These are phyloP conservation scores for Eimeria necatrix DNA, from an alignment of 169 alveolate genomes.

Conservation along the genomic window DNA sequence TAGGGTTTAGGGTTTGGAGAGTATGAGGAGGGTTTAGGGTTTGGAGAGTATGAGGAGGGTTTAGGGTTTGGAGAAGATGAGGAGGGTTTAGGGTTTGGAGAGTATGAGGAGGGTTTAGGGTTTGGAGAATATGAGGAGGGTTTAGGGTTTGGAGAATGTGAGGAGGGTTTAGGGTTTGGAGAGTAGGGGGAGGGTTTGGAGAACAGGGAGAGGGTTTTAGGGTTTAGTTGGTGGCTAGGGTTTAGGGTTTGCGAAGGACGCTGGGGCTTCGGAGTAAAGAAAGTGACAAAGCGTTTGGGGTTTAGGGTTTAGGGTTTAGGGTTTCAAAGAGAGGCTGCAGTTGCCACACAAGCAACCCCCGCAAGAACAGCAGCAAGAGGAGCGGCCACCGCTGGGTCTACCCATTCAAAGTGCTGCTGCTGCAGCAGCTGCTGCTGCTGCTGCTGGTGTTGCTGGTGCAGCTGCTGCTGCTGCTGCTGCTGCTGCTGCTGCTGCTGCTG, in stretches of 20 bases:
- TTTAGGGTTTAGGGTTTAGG: constrained; percentile 1
- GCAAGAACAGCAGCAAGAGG: not conserved
- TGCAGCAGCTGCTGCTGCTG: constrained; percentile 6
- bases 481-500: constrained; percentile 8
- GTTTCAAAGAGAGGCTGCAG: not conserved
- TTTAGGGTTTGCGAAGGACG: not conserved
- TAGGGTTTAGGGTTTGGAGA: too few relatives aligned
- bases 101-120: too few relatives aligned
- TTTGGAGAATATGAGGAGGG: too few relatives aligned
- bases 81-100: too few relatives aligned
- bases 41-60: too few relatives aligned
- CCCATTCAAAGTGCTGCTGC: constrained; percentile 8
- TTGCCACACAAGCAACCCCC: not conserved
- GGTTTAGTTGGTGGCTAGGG: not conserved
- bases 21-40: too few relatives aligned
- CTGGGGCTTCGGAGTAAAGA: not conserved
- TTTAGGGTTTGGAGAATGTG: too few relatives aligned
- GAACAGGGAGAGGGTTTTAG: not conserved
- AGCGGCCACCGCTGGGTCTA: not conserved
- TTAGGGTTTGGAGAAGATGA: too few relatives aligned
- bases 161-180: too few relatives aligned
- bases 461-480: constrained; percentile 22
- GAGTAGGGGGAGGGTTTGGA: too few relatives aligned
- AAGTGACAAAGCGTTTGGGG: not conserved
- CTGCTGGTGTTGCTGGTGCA: not conserved